Evolutionary conservation across 345 rosid genomes (phyloP).

Genomic region (Citrus maxima): DNA sequence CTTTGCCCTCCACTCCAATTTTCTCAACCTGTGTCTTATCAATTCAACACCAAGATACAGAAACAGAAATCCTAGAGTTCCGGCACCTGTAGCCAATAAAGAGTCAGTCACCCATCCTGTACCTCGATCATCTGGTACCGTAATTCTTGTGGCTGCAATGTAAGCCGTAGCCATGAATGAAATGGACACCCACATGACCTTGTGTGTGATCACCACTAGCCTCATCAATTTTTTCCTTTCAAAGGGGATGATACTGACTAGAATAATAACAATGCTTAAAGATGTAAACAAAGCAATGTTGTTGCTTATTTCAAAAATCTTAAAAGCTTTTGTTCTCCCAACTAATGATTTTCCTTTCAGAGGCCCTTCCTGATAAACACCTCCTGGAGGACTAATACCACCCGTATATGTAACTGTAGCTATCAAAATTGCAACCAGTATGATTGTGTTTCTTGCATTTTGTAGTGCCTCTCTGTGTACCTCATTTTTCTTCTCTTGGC

Average conservation of each 20-base stretch:
- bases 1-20: background rate
- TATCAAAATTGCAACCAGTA: background rate
- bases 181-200: conserved; percentile 18
- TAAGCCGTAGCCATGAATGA: conserved; percentile 26
- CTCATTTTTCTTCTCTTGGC: background rate
- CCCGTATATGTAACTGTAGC: background rate
- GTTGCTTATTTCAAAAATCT: conserved; percentile 19
- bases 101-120: conserved; percentile 2
- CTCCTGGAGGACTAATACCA: background rate
- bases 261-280: conserved; percentile 18
- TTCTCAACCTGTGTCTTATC: conserved; percentile 9
- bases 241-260: conserved; percentile 22
- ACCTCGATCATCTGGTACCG: background rate
- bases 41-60: conserved; percentile 3
- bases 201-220: conserved; percentile 13
- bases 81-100: background rate
- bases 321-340: conserved; percentile 22
- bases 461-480: background rate
- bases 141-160: conserved; percentile 14
- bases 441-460: background rate
- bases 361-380: conserved; percentile 7
- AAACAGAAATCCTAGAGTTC: background rate
- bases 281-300: conserved; percentile 25
- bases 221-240: conserved; percentile 6
- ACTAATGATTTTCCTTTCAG: conserved; percentile 16